Evolutionary conservation across 1,284 basidiomycete species (phyloP), one percentile per base, ranked within the genome.

Genomic region (Apiotrichum montevideense): DNA sequence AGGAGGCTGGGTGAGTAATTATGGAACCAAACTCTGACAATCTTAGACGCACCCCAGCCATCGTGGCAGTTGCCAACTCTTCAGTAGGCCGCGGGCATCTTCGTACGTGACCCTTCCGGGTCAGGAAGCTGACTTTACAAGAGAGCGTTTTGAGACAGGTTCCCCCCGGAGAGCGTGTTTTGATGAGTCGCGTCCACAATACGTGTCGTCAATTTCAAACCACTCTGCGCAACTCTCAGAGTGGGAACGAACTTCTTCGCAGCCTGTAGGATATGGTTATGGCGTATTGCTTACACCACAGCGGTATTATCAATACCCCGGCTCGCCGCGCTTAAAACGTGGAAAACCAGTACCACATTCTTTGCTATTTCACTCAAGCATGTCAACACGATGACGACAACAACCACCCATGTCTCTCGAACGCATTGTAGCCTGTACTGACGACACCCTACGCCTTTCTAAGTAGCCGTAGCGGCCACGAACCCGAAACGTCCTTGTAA

Each of bases 41-140:
- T 21, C 21, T 10, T 49, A 73, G 71, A 2, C 60, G 66, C 10
- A 71, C 70, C 1, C 70, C 72, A 1, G 72, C 70, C 2, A 66
- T 74, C 37, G 69, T 74, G 1, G 62, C 68, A 8, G 69, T 74
- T 11, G 72, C 71, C 10, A 71, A 69, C 33, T 69, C 71, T 9
- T 70, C 70, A 3, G 69, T 73, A n/a, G 72, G 72, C 5, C 71
- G 70, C 39, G 65, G 65, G 1, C 72, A 74, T 58, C 65, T 74
- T 3, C 66, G 72, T 74, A 41, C 2, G 1, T 6, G 8, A 4
- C 2, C 1, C 41, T 13, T 15, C n/a, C 21, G 21, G 21, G 21
- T 21, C 21, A 21, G 21, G 21, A 21, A 21, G 41, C 41, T 42
- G 14, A 42, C n/a, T 6, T 42, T 15, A 6, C 41, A 21, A 54